Conservation (phyloP, 1,284 basidiomycete genomes). For the Malassezia yamatoensis region DNA sequence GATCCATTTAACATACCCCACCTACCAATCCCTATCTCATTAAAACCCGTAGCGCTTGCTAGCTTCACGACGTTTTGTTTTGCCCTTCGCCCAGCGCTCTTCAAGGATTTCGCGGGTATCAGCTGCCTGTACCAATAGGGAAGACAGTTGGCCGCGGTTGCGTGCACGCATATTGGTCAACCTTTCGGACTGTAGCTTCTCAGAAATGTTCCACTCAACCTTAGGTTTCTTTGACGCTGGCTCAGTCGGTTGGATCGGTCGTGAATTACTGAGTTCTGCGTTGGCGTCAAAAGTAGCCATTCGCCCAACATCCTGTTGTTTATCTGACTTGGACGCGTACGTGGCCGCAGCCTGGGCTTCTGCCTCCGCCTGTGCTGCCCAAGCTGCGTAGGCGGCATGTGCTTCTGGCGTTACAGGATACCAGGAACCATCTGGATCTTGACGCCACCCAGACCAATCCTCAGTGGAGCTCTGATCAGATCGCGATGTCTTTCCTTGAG, state of each 20-base stretch:
- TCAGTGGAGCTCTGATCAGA: not conserved
- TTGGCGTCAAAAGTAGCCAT: constrained; percentile 7
- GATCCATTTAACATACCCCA: constrained; percentile 8
- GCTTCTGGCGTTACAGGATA: constrained; percentile 44
- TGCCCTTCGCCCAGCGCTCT: constrained; percentile 31
- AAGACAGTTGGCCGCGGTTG: constrained; percentile 36
- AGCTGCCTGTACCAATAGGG: constrained; percentile 30
- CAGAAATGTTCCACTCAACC: constrained; percentile 6
- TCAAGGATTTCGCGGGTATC: constrained; percentile 33
- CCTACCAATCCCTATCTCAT: not conserved
- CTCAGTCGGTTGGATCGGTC: constrained; percentile 10
- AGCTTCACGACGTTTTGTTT: constrained; percentile 15
- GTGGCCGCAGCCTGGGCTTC: not conserved
- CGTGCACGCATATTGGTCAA: constrained; percentile 24
- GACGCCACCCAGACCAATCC: constrained; percentile 29
- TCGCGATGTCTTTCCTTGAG: constrained; percentile 8
- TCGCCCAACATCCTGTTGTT: not conserved
- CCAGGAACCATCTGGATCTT: constrained; percentile 43
- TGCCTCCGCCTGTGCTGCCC: constrained; percentile 6
- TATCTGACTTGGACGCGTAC: not conserved
- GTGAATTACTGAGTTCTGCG: constrained; percentile 12
- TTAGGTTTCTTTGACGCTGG: constrained; percentile 15
- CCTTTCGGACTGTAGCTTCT: constrained; percentile 21
- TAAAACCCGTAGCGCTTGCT: constrained; percentile 27
- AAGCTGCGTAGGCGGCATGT: constrained; percentile 28